Conservation (phyloP, 371 early-diverging fungal genomes). For the Actinomortierella wolfii region DNA sequence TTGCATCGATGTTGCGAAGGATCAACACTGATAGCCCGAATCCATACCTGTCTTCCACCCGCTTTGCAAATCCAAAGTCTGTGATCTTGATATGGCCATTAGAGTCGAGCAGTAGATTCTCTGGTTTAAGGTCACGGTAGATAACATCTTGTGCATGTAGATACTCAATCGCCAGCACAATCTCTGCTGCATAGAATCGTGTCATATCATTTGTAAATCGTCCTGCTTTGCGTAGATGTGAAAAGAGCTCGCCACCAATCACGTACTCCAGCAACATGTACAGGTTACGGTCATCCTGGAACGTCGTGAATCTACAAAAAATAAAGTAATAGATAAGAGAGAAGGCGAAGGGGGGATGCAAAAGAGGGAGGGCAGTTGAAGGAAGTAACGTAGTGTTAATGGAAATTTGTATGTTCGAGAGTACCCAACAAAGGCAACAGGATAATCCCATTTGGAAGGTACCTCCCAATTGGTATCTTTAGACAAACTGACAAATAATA, state of each 20-base stretch:
- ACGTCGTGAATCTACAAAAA: slow-evolving; percentile 66
- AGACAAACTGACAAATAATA: too few relatives aligned
- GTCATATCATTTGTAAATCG: slow-evolving; percentile 91
- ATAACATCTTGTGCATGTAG: slow-evolving; percentile 92
- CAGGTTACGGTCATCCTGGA: slow-evolving; percentile 88
- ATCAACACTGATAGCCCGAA: too few relatives aligned
- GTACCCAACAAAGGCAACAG: too few relatives aligned
- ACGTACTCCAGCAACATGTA: slow-evolving; percentile 98
- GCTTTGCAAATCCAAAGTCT: slow-evolving; percentile 99
- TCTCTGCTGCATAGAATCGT: slow-evolving; percentile 80
- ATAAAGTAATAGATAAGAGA: background rate
- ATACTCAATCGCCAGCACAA: slow-evolving; percentile 86
- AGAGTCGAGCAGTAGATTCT: slow-evolving; percentile 89
- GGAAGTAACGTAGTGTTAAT: background rate
- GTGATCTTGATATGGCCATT: slow-evolving; percentile 97
- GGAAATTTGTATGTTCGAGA: background rate
- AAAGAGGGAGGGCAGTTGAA: background rate
- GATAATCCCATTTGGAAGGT: too few relatives aligned
- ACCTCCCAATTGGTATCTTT: too few relatives aligned
- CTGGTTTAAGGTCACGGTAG: slow-evolving; percentile 96
- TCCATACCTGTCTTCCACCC: slow-evolving; percentile 62
- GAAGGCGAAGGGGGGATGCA: background rate
- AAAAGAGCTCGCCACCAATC: slow-evolving; percentile 95
- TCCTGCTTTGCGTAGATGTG: slow-evolving; percentile 89
- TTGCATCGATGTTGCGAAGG: too few relatives aligned